A percentile compares a stretch with the other conserved stretches of the same genome.
Conservation (phyloP, 208 protist genomes). For the Leishmania tarentolae region DNA sequence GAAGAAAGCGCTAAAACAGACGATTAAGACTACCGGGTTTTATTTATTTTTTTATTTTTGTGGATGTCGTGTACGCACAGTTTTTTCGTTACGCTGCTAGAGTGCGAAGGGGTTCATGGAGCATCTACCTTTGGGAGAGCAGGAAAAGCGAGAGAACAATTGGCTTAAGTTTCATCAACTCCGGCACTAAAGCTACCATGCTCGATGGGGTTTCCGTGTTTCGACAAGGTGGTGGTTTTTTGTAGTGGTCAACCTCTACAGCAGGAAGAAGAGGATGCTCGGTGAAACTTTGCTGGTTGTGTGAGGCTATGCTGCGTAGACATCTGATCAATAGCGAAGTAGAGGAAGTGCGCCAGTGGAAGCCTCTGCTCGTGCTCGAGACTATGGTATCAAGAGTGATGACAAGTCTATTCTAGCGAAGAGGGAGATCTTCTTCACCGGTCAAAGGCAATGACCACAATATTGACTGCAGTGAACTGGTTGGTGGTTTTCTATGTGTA, state of each 20-base stretch:
- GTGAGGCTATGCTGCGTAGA: conserved; percentile 27
- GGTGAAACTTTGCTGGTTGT: conserved; percentile 16
- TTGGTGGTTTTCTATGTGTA: conserved; percentile 64
- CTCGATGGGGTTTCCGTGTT: conserved; percentile 51
- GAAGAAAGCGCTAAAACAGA: conserved; percentile 45
- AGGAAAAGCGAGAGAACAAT: conserved; percentile 43
- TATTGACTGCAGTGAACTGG: conserved; percentile 77
- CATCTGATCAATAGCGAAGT: conserved; percentile 45
- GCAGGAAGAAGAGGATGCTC: conserved; percentile 28
- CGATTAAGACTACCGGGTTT: conserved; percentile 30
- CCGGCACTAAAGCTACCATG: conserved; percentile 32
- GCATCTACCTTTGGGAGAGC: conserved; percentile 51
- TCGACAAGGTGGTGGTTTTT: conserved; percentile 52
- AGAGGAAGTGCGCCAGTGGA: conserved; percentile 59
- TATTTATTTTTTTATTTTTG: no score
- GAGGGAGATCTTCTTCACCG: conserved; percentile 49
- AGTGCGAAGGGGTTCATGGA: conserved; percentile 37
- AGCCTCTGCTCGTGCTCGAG: conserved; percentile 59
- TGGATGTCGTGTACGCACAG: conserved; percentile 47
- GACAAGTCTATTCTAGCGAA: conserved; percentile 81
- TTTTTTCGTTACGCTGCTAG: conserved; percentile 57
- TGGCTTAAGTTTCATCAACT: conserved; percentile 38
- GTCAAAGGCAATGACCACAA: conserved; percentile 74
- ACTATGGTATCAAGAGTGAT: conserved; percentile 56
- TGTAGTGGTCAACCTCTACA: conserved; percentile 47